Evolutionary conservation across 177 flowering plant species (phyloP), one percentile per base, ranked within the genome.

Genomic region (Telopea speciosissima): DNA sequence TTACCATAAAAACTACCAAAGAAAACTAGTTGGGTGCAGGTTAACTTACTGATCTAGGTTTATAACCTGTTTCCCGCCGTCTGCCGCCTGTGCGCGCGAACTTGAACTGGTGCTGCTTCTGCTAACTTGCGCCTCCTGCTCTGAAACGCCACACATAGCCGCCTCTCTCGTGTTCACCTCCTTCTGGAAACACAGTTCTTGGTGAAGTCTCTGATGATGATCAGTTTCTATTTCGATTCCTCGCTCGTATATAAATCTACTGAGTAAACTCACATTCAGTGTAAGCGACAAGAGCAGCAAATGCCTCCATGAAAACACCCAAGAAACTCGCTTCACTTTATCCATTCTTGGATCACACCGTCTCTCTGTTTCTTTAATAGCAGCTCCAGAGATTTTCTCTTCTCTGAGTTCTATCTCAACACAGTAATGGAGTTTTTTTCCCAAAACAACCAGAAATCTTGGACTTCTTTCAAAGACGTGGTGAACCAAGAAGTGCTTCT

Each of bases 41-140:
- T 7, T 17, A 1, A 58, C 89, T 85, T 80, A 90, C 95, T 85
- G 92, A 68, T 87, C 87, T 6, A 90, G 85, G 68, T 87, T 81
- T 71, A 90, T 76, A 13, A 84, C 65, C 45, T 26, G 49, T 61
- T 70, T 63, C 28, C 65, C 63, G 54, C 73, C 79, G 24, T 66
- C 33, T 28, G 45, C 72, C 21, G 64, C 21, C 3, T 42, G 14
- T 45, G 52, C 23, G 13, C 58, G 6, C 40, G 40, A 36, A 36
- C 40, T 36, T 5, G 40, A 36, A 6, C 8, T 4, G 5, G 40
- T 36, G 8, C 8, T 36, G 40, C 40, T 28, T 28, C 31, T 36
- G 8, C 40, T 36, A 36, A 36, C 40, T 3, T 36, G 40, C 40
- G 73, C 71, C 63, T 60, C 73, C 22, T 36, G 33, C 33, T 61